phyloP scores from a whole-genome alignment of 106 monocot genomes.

The Vanilla planifolia region DNA sequence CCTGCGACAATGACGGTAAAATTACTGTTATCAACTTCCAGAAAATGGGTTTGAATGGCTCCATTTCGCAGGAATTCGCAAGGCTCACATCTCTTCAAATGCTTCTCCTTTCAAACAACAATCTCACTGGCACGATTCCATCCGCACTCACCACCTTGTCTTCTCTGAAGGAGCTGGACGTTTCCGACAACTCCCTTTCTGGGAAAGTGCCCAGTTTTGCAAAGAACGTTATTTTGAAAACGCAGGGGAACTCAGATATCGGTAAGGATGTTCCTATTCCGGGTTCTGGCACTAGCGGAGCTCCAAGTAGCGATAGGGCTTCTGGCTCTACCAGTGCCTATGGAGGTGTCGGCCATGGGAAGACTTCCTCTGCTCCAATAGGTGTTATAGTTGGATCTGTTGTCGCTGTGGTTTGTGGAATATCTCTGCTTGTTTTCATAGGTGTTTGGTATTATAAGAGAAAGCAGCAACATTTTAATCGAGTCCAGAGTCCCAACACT shows the following conservation, averaged over 20 bases:
- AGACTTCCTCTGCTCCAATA: conserved; percentile 12
- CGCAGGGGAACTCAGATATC: too few species aligned
- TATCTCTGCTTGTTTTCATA: conserved; percentile 20
- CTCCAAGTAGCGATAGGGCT: too few species aligned
- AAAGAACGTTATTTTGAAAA: too few species aligned
- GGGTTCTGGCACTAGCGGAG: too few species aligned
- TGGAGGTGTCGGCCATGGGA: not conserved
- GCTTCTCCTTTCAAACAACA: conserved; percentile 46
- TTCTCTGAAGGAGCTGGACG: conserved; percentile 47
- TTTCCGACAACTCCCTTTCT: conserved; percentile 49
- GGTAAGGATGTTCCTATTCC: too few species aligned
- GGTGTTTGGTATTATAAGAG: conserved; percentile 29
- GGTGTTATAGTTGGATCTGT: conserved; percentile 33
- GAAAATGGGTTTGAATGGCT: conserved; percentile 43
- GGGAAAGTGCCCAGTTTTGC: conserved; percentile 50
- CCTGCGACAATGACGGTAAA: conserved; percentile 41
- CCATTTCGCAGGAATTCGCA: conserved; percentile 47
- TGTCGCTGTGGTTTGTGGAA: conserved; percentile 12
- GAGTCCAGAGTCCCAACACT: conserved; percentile 37
- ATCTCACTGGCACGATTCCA: conserved; percentile 58
- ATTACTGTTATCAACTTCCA: conserved; percentile 44
- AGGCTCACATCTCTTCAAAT: conserved; percentile 38
- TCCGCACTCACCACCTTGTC: conserved; percentile 31
- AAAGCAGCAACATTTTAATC: conserved; percentile 17
- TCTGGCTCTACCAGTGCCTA: not conserved